Evolutionary conservation across 2,329 filamentous ascomycete species (phyloP).

Genomic region (Talaromyces sp.): DNA sequence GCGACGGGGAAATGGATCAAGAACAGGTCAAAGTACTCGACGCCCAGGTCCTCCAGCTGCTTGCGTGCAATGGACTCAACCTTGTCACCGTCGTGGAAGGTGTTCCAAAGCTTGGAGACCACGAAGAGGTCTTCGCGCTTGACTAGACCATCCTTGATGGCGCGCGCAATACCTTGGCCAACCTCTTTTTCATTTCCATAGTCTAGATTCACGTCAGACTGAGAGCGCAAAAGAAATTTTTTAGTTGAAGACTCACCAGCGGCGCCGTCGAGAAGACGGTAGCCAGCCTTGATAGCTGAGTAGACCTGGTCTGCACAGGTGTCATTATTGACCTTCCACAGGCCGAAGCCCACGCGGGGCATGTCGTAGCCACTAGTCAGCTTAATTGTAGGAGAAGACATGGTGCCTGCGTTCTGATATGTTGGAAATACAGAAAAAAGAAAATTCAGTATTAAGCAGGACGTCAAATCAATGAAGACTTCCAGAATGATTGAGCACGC

Average conservation of each 20-base stretch:
- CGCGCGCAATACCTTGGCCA: slow-evolving; percentile 70
- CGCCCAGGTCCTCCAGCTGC: slow-evolving; percentile 74
- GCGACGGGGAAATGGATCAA: slow-evolving; percentile 86
- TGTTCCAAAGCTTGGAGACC: slow-evolving; percentile 90
- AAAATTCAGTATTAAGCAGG: background rate
- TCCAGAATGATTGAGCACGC: background rate
- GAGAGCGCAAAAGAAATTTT: background rate
- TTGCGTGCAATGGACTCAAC: slow-evolving; percentile 71
- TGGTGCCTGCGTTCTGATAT: slow-evolving; percentile 4
- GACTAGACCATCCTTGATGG: slow-evolving; percentile 75
- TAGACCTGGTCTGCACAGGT: slow-evolving; percentile 73
- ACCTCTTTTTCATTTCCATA: slow-evolving; percentile 80
- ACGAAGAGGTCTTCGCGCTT: slow-evolving; percentile 87
- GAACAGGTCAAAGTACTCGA: slow-evolving; percentile 89
- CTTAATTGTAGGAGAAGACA: slow-evolving; percentile 24
- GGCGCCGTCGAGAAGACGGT: slow-evolving; percentile 58
- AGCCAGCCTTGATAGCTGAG: slow-evolving; percentile 61
- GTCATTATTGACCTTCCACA: slow-evolving; percentile 78
- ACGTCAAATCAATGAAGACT: background rate
- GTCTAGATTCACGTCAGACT: slow-evolving; percentile 47
- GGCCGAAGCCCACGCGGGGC: slow-evolving; percentile 44
- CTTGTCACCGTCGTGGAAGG: slow-evolving; percentile 75
- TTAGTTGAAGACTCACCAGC: slow-evolving; percentile 40
- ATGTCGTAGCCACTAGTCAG: slow-evolving; percentile 27
- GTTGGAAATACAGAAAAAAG: background rate